Base-by-base conservation (phyloP, 345 rosid species). In the Microcos paniculata region DNA sequence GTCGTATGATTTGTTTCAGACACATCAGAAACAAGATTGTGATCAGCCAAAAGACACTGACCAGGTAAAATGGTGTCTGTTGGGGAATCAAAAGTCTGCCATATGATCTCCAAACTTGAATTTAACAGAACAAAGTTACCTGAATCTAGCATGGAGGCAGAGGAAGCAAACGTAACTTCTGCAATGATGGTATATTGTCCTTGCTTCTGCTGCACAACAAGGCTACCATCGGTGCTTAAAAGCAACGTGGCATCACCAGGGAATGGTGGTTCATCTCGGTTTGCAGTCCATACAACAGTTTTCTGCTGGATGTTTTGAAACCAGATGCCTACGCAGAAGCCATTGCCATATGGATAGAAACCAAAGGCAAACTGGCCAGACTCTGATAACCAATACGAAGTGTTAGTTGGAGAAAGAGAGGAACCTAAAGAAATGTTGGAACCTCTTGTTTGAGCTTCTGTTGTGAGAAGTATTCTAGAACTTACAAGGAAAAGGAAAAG, bases 81-180 rank as follows among this genome's bases (percentile, higher is more conserved):
- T 16, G 83, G 84, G 62, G 5, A 15, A 49, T 70, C 62, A n/a
- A 81, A 79, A 19, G 74, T 78, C 55, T 81, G 71, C 87, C 87
- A 80, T n/a, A 78, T 1, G 2, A 56, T 52, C 0, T 7, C 10
- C 11, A 28, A 56, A 0, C 7, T 40, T 0, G 40, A n/a, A 57
- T 52, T 26, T 13, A 59, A 63, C 13, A 81, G 68, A 23, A 72
- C 65, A 26, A 66, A 66, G 52, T 66, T 66, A 45, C 71, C 71
- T 1, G 53, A 3, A 38, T 66, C 35, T 3, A n/a, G 51, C 71
- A 66, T 24, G 19, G 51, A 43, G 71, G 71, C 71, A 1, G 71
- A 66, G 35, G 49, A n/a, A 1, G 52, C 71, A 43, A 0, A 4
- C 12, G 19, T 0, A 21, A 30, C 3, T 2, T n/a, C 18, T 38